phyloP scores from a whole-genome alignment of 225 moss, liverwort and hornwort species.

The Thuidium tamariscinum region DNA sequence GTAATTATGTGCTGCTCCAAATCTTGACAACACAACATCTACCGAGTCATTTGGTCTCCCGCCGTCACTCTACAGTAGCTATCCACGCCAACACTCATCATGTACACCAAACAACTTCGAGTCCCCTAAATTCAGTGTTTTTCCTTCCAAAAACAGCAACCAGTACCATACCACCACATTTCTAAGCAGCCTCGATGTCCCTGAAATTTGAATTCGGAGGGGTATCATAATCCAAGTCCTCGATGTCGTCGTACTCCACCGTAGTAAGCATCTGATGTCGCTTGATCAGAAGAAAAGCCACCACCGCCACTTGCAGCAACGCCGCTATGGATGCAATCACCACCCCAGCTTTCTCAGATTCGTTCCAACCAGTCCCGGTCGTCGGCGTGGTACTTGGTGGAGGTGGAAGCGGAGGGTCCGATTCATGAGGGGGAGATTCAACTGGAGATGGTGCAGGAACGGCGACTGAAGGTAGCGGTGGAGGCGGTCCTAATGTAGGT shows the following conservation, averaged over 20 bases:
- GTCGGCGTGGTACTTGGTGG: background rate
- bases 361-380: background rate
- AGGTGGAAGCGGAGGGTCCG: background rate
- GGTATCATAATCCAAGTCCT: background rate
- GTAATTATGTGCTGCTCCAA: background rate
- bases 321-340: slow-evolving; percentile 22
- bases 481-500: too few species aligned
- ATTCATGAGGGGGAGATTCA: background rate
- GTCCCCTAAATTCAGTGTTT: too few species aligned
- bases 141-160: background rate
- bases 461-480: too few species aligned
- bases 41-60: background rate
- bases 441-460: background rate
- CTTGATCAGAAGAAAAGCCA: slow-evolving; percentile 27
- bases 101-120: background rate
- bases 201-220: background rate
- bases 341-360: slow-evolving; percentile 25
- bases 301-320: slow-evolving; percentile 30
- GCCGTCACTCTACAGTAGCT: background rate
- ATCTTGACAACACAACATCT: background rate
- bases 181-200: background rate
- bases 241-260: slow-evolving; percentile 5
- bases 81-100: background rate
- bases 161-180: background rate
- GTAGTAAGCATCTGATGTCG: slow-evolving; percentile 21